Percentiles rank a stretch among this genome's conserved stretches.
Evolutionary conservation across 2,329 filamentous ascomycete genomes (phyloP).

Genomic region (Verticillium isaacii): DNA sequence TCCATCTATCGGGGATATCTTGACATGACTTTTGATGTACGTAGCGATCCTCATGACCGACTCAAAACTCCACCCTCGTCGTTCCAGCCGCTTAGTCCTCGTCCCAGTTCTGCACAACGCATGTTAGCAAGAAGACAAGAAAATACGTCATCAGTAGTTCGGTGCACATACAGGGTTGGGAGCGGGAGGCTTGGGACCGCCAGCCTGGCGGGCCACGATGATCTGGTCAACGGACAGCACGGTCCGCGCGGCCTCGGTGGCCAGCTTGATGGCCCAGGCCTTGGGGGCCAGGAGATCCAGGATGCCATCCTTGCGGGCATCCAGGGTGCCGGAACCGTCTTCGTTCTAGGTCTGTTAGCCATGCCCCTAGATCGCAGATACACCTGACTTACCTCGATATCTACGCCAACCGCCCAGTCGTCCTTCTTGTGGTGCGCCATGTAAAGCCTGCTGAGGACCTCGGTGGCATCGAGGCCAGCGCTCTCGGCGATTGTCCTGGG

Average conservation of each 20-base stretch:
- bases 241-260: conserved; percentile 89
- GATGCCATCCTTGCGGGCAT: conserved; percentile 84
- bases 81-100: conserved; percentile 42
- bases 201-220: conserved; percentile 94
- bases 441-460: conserved; percentile 87
- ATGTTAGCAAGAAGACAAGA: conserved; percentile 20
- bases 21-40: conserved; percentile 2
- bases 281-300: conserved; percentile 89
- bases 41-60: neutral
- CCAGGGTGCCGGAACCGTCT: conserved; percentile 73
- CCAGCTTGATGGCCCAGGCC: conserved; percentile 95
- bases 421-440: conserved; percentile 87
- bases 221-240: conserved; percentile 97
- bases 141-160: neutral
- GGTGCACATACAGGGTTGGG: conserved; percentile 65
- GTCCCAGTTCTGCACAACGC: conserved; percentile 50
- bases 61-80: conserved; percentile 12
- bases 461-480: conserved; percentile 93
- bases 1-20: conserved; percentile 2
- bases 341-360: conserved; percentile 50
- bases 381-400: conserved; percentile 64
- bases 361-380: conserved; percentile 11
- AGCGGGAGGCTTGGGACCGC: conserved; percentile 92
- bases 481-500: conserved; percentile 92
- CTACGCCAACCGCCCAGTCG: conserved; percentile 86